phyloP scores from a whole-genome alignment of 2,329 filamentous ascomycete species.

The Exophiala sideris region DNA sequence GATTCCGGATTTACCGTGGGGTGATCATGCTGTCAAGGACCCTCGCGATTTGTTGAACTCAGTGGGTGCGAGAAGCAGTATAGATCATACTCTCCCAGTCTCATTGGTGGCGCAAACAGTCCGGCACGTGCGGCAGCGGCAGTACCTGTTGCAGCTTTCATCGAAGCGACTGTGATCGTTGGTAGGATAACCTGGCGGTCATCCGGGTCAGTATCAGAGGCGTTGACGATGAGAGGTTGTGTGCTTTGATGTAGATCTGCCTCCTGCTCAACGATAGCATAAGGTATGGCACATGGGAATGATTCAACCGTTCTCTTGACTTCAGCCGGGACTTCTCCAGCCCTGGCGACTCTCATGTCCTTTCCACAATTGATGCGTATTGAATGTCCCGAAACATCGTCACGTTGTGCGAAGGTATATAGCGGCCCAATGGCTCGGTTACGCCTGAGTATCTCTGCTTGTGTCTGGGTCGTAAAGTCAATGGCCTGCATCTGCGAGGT shows the following conservation, averaged over 20 bases:
- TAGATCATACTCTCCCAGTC: constrained; percentile 12
- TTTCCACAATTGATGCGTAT: constrained; percentile 18
- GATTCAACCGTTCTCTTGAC: constrained; percentile 2
- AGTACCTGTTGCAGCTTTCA: constrained; percentile 9
- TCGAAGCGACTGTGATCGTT: constrained; percentile 18
- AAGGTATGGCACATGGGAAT: constrained; percentile 33
- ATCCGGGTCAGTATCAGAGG: background rate
- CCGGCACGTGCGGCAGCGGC: constrained; percentile 18
- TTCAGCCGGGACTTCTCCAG: constrained; percentile 15
- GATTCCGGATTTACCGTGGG: constrained; percentile 24
- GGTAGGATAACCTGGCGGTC: constrained; percentile 16
- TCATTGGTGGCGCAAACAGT: constrained; percentile 11
- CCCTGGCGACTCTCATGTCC: constrained; percentile 10
- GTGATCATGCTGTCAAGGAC: background rate
- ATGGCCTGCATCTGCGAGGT: constrained; percentile 61
- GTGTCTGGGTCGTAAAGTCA: constrained; percentile 55
- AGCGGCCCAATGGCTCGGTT: constrained; percentile 24
- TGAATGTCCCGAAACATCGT: background rate
- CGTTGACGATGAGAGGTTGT: constrained; percentile 39
- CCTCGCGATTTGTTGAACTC: background rate
- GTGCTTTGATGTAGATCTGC: constrained; percentile 32
- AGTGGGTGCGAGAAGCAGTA: constrained; percentile 18
- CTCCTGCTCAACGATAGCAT: constrained; percentile 36
- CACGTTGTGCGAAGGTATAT: constrained; percentile 1
- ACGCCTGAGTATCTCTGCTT: constrained; percentile 52